phyloP scores from a whole-genome alignment of 78 protist genomes.

The slime mould (Dictyostelium discoideum) region dicty_2.7 NC_007091.3:1212501-1213000 shows the following conservation, averaged over 20 bases:
- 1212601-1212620: background rate
- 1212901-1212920: background rate
- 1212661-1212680: background rate
- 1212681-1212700: background rate
- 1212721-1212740: background rate
- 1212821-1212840: background rate
- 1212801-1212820: background rate
- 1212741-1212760: background rate
- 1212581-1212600: background rate
- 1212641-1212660: constrained; percentile 18
- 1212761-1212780: background rate
- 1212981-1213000: background rate
- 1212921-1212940: background rate
- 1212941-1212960: background rate
- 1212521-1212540: background rate
- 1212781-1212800: background rate
- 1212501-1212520: background rate
- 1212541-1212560: background rate
- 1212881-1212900: background rate
- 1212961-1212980: constrained; percentile 1
- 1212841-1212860: background rate
- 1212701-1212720: constrained; percentile 3
- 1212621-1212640: background rate
- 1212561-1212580: background rate
- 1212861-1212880: background rate